Evolutionary conservation across 208 protist genomes (phyloP), one percentile per base, ranked within the genome.

Genomic region (Herpetomonas muscarum): DNA sequence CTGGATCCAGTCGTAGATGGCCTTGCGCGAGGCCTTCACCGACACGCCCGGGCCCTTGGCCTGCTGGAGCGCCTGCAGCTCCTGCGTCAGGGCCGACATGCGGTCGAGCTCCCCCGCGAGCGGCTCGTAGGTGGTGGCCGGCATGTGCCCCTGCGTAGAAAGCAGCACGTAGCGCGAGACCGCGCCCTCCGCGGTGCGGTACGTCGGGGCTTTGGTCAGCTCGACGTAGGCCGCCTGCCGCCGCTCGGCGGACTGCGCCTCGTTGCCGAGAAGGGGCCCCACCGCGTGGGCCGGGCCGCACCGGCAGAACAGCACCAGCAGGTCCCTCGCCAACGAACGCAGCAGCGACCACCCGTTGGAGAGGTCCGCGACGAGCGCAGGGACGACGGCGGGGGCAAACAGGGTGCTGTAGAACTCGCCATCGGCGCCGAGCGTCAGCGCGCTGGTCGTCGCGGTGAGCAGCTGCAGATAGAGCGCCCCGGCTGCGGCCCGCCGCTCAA

Each of bases 311-410:
- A 79, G 46, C 1, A 57, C 21, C 24, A 94, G 73, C 45, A 91
- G 44, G 17, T 70, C 74, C 13, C 49, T 59, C 1, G 88, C 88
- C 24, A 60, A 51, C 10, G 55, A 42, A 10, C 83, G 85, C 19
- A 74, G 74, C 39, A 80, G 63, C 28, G 73, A 70, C 88, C 88
- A 95, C 25, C 88, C 88, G 49, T 88, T 79, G 2, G 74, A 83
- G 31, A 95, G 53, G 17, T 67, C 66, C 10, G 73, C 60, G n/a
- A 92, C 26, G 21, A 95, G 56, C 0, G 75, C 53, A 28, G 53
- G 71, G 37, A 79, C 76, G 22, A 73, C 72, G 51, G 30, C 49
- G 12, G n/a, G 21, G 5, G 48, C 60, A 52, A 87, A 74, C 41
- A 73, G 70, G 7, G 29, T 21, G 42, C 47, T 25, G 5, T 46